These are phyloP conservation scores for Herpetomonas samuelpessoai DNA, from an alignment of 208 protist genomes.

Conservation along the genomic window DNA sequence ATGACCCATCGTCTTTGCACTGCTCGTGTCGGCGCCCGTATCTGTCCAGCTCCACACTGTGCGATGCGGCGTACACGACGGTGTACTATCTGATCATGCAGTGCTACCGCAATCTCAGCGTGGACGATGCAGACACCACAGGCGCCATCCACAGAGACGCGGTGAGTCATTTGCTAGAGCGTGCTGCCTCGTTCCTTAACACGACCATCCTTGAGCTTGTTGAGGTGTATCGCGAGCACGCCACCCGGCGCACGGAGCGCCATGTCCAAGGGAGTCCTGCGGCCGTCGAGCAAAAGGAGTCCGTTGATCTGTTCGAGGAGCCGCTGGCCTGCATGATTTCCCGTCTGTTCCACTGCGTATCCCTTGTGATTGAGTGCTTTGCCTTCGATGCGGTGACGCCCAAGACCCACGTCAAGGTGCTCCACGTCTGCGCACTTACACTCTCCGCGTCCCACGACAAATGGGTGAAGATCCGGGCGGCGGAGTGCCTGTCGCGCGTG, in stretches of 20 bases:
- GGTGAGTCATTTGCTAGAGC: slow-evolving; percentile 63
- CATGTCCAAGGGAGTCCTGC: background rate
- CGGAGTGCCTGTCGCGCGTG: slow-evolving; percentile 53
- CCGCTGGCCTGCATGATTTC: slow-evolving; percentile 40
- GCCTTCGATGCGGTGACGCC: slow-evolving; percentile 64
- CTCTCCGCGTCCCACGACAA: slow-evolving; percentile 56
- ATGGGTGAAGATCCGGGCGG: slow-evolving; percentile 66
- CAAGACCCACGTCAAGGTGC: slow-evolving; percentile 53
- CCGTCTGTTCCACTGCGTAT: slow-evolving; percentile 70
- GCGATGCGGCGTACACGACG: slow-evolving; percentile 68
- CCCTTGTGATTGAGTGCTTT: slow-evolving; percentile 76
- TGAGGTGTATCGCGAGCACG: slow-evolving; percentile 21
- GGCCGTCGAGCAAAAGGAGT: background rate
- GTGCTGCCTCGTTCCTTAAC: slow-evolving; percentile 61
- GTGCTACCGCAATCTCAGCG: slow-evolving; percentile 59
- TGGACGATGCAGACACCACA: slow-evolving; percentile 8
- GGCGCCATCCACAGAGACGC: slow-evolving; percentile 47
- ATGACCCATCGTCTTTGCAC: slow-evolving; percentile 79
- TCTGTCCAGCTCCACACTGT: slow-evolving; percentile 44
- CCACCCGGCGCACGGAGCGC: background rate
- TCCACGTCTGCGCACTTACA: slow-evolving; percentile 70
- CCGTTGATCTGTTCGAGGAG: slow-evolving; percentile 3
- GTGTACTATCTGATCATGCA: slow-evolving; percentile 72
- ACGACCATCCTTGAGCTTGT: slow-evolving; percentile 38
- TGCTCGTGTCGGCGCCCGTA: slow-evolving; percentile 49